phyloP scores from a whole-genome alignment of 257 asterid species.

The Scutellaria baicalensis region DNA sequence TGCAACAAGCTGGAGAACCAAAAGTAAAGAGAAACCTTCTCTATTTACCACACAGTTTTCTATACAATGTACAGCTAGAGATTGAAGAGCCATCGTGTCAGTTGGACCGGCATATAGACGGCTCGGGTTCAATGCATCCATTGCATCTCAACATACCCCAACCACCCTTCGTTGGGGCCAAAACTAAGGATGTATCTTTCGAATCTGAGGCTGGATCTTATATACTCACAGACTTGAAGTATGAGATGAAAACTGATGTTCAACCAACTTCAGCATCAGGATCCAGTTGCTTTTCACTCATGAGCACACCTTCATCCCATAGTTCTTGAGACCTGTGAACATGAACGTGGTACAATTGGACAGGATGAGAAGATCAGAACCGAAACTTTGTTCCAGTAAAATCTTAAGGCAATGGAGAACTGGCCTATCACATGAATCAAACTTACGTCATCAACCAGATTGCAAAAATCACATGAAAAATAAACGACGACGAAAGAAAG shows the following conservation, averaged over 20 bases:
- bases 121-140: not conserved
- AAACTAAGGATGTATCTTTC: not conserved
- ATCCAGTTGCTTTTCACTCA: slow-evolving; percentile 53
- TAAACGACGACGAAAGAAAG: not conserved
- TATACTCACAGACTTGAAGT: not conserved
- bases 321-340: slow-evolving; percentile 48
- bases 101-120: not conserved
- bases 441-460: not conserved
- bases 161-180: not conserved
- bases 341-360: not conserved
- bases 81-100: not conserved
- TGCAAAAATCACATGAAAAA: not conserved
- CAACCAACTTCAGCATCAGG: slow-evolving; percentile 30
- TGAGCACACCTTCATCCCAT: slow-evolving; percentile 87
- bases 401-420: not conserved
- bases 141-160: not conserved
- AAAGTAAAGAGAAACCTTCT: not conserved
- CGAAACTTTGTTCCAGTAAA: too few species aligned
- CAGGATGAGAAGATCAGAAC: too few species aligned
- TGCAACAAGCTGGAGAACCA: not conserved
- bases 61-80: not conserved
- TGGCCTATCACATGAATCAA: not conserved
- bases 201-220: too few species aligned
- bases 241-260: not conserved
- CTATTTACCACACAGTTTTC: not conserved